Evolutionary conservation across 2,329 filamentous ascomycete genomes (phyloP).

Genomic region (Penicillium sp.): DNA sequence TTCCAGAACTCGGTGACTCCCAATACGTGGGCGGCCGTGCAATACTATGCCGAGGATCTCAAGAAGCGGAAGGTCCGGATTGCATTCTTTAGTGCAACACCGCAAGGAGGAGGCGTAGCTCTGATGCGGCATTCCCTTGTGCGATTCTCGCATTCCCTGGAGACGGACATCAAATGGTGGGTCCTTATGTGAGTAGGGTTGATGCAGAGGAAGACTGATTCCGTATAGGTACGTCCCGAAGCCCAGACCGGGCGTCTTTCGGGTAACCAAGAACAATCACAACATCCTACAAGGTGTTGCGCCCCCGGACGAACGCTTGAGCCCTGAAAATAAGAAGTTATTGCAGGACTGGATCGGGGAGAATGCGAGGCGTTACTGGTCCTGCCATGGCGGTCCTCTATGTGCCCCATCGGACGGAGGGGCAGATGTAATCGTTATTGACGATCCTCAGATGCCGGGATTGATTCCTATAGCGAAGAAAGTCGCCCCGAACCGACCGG

Average conservation of each 20-base stretch:
- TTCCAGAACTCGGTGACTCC: constrained; percentile 61
- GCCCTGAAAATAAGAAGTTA: constrained; percentile 58
- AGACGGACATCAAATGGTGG: constrained; percentile 72
- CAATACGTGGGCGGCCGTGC: constrained; percentile 64
- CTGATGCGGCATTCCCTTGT: constrained; percentile 78
- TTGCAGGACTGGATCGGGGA: constrained; percentile 70
- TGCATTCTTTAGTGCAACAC: constrained; percentile 77
- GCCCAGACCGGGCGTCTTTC: constrained; percentile 74
- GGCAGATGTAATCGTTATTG: constrained; percentile 73
- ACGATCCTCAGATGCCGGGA: constrained; percentile 81
- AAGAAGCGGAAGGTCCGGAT: constrained; percentile 64
- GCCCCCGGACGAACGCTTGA: constrained; percentile 62
- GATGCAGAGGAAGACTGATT: not conserved
- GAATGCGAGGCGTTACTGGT: constrained; percentile 75
- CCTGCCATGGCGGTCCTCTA: constrained; percentile 65
- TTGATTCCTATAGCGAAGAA: constrained; percentile 74
- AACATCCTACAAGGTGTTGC: constrained; percentile 83
- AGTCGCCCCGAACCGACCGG: constrained; percentile 67
- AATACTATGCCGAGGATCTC: constrained; percentile 62
- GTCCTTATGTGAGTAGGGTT: constrained; percentile 21
- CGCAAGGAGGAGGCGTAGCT: constrained; percentile 78
- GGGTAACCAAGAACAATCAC: constrained; percentile 83
- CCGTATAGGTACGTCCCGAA: constrained; percentile 66
- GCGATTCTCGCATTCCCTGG: constrained; percentile 65
- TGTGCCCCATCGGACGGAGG: constrained; percentile 64